Evolutionary conservation across 106 monocot genomes (phyloP), one percentile per base, ranked within the genome.

Genomic region (Dendrobium huoshanense): DNA sequence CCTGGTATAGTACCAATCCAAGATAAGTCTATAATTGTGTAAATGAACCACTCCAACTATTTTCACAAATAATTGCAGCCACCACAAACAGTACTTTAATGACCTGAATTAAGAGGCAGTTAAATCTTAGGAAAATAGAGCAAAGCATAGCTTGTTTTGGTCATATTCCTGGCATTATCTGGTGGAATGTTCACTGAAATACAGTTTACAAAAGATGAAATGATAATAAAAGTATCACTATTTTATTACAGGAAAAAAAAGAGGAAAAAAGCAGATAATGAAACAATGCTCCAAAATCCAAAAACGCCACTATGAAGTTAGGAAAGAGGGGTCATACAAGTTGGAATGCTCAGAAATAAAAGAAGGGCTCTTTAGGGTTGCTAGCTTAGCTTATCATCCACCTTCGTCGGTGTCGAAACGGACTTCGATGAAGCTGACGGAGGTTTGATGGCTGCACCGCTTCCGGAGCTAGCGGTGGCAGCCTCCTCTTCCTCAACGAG

Each of bases 401-500:
- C 47, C 45, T 76, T 48, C 45, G 9, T n/a, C 45, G 49, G 27
- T 1, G 10, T 13, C 49, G 45, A 4, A 48, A 49, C 76, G 16
- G 49, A 76, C 49, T 47, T 76, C 5, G 43, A 20, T 43, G 20
- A 4, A 49, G 49, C 40, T 24, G 49, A 49, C 11, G 10, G 15
- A 74, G n/a, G 20, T 5, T 74, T n/a, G 4, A 24, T 13, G 13
- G 4, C 2, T 22, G 20, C 15, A 11, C 49, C 76, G 27, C 25
- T 22, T 9, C 49, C 49, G 7, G 74, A 41, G 18, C 74, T 20
- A 29, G 67, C 55, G 3, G 83, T 59, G 7, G 84, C 75, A 7
- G 86, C 78, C 40, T 85, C 87, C 64, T 94, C 89, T 16, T 83
- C 86, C 41, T 91, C 90, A 54, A 84, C 89, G 41, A 94, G 85